phyloP scores from a whole-genome alignment of 139 green algal species.

The Choricystis sp. region DNA sequence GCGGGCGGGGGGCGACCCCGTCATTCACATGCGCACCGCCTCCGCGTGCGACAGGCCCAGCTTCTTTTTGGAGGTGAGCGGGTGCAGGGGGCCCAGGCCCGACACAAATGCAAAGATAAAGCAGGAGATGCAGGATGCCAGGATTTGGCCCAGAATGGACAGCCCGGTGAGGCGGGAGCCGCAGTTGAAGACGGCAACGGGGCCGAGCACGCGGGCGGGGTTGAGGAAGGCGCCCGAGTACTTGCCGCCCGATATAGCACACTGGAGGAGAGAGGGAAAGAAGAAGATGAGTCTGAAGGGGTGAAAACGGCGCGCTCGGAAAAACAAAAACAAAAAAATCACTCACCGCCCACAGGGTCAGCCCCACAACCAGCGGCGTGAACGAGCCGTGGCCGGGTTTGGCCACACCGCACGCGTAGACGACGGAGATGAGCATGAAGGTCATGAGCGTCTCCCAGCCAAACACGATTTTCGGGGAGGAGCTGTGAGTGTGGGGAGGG shows the following conservation, averaged over 20 bases:
- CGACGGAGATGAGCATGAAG: slow-evolving; percentile 13
- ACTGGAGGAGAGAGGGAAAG: background rate
- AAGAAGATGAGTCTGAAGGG: background rate
- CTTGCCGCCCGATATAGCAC: slow-evolving; percentile 9
- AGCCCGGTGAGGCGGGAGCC: slow-evolving; percentile 1
- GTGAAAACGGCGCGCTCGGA: background rate
- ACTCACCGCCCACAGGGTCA: slow-evolving; percentile 3
- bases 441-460: slow-evolving; percentile 19
- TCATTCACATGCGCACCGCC: slow-evolving; percentile 9
- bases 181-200: slow-evolving; percentile 13
- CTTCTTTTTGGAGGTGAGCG: slow-evolving; percentile 1
- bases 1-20: background rate
- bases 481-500: too few relatives aligned
- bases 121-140: slow-evolving; percentile 8
- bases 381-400: slow-evolving; percentile 14
- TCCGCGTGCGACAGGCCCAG: slow-evolving; percentile 1
- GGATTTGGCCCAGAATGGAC: slow-evolving; percentile 8
- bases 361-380: slow-evolving; percentile 13
- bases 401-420: slow-evolving; percentile 18
- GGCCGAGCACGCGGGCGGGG: slow-evolving; percentile 12
- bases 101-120: slow-evolving; percentile 12
- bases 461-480: slow-evolving; percentile 12
- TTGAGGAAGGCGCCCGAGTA: slow-evolving; percentile 16
- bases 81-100: slow-evolving; percentile 9
- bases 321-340: background rate